Percentiles rank a stretch among this genome's conserved stretches.
Evolutionary conservation across 2,329 filamentous ascomycete genomes (phyloP).

Genomic region (Clarireedia sp.): DNA sequence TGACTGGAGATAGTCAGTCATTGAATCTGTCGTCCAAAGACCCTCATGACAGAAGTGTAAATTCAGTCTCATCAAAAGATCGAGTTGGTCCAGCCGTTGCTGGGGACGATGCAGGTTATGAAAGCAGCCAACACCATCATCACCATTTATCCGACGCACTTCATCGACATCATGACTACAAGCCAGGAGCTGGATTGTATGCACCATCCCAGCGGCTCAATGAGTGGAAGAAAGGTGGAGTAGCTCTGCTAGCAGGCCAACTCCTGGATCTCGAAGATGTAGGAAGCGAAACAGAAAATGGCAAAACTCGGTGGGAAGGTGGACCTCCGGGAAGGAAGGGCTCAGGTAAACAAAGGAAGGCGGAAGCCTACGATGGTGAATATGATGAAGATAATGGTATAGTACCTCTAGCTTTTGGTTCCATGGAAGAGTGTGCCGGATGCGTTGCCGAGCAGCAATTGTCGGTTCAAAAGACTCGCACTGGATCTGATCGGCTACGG

Average conservation of each 20-base stretch:
- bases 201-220: slow-evolving; percentile 53
- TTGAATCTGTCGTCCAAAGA: not conserved
- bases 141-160: slow-evolving; percentile 27
- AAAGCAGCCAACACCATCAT: slow-evolving; percentile 9
- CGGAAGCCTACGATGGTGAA: slow-evolving; percentile 58
- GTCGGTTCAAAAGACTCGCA: not conserved
- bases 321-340: slow-evolving; percentile 36
- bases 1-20: slow-evolving; percentile 20
- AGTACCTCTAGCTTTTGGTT: slow-evolving; percentile 19
- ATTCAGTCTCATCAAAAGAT: slow-evolving; percentile 20
- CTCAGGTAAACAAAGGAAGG: slow-evolving; percentile 35
- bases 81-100: slow-evolving; percentile 17
- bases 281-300: slow-evolving; percentile 36
- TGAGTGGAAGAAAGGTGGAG: slow-evolving; percentile 64
- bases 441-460: slow-evolving; percentile 14
- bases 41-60: slow-evolving; percentile 12
- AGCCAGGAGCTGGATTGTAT: slow-evolving; percentile 47
- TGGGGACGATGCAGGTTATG: not conserved
- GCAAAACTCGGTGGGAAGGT: slow-evolving; percentile 66
- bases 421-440: slow-evolving; percentile 11
- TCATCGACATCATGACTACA: slow-evolving; percentile 25
- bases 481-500: slow-evolving; percentile 4
- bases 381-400: slow-evolving; percentile 56
- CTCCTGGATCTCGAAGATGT: slow-evolving; percentile 51
- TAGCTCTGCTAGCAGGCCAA: slow-evolving; percentile 50